Percentiles rank a stretch among this genome's conserved stretches.
phyloP scores from a whole-genome alignment of 2,329 filamentous ascomycete genomes.

The Beauveria bassiana region DNA sequence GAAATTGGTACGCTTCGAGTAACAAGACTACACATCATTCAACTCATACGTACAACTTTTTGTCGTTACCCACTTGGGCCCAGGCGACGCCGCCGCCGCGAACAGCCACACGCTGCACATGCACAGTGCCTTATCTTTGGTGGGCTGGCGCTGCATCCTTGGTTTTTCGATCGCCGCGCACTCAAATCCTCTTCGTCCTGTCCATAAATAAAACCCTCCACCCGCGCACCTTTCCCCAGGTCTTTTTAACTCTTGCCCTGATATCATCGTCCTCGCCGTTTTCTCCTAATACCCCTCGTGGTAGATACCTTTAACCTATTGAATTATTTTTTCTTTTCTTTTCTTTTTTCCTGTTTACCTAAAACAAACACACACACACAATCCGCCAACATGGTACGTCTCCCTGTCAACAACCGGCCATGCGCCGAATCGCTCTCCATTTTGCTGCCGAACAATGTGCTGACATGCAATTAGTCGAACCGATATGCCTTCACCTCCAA shows the following conservation, averaged over 20 bases:
- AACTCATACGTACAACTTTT: background rate
- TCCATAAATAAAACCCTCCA: conserved; percentile 9
- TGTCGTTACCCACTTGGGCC: background rate
- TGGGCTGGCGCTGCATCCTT: background rate
- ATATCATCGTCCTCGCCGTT: background rate
- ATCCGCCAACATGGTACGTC: conserved; percentile 8
- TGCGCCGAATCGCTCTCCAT: background rate
- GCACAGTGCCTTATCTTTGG: conserved; percentile 4
- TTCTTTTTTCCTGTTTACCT: background rate
- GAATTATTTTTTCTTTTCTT: background rate
- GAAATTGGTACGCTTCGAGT: too few relatives aligned
- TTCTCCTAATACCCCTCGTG: background rate
- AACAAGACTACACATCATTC: too few relatives aligned
- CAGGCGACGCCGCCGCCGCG: background rate
- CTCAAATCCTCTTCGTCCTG: background rate
- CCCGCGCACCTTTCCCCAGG: background rate
- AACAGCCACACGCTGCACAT: background rate
- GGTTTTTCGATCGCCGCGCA: conserved; percentile 3
- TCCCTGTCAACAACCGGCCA: background rate
- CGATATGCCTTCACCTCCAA: conserved; percentile 22
- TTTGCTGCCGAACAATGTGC: background rate
- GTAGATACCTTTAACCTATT: background rate
- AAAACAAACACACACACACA: conserved; percentile 5
- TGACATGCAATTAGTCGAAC: conserved; percentile 19
- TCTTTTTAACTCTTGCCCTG: background rate